These are phyloP conservation scores for Myriosclerotinia duriaeana DNA, from an alignment of 2,329 filamentous ascomycete genomes.

Conservation along the genomic window DNA sequence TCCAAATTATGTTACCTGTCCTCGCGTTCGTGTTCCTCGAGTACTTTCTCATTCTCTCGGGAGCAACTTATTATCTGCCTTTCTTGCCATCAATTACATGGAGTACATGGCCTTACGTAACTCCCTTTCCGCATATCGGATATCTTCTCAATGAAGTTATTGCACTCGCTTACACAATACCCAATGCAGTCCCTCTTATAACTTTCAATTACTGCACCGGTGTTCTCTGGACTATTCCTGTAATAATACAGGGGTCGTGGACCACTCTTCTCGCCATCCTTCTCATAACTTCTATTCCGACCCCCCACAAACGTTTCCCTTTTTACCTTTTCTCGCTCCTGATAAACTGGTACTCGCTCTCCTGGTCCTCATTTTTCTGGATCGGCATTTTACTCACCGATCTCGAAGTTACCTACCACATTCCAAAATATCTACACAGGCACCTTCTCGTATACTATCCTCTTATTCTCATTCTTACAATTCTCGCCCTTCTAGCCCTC, in stretches of 20 bases:
- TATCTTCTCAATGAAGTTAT: constrained; percentile 47
- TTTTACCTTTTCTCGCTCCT: constrained; percentile 47
- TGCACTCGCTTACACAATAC: constrained; percentile 48
- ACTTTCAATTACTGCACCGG: constrained; percentile 51
- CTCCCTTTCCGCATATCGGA: constrained; percentile 44
- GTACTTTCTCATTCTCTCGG: constrained; percentile 49
- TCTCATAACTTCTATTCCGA: constrained; percentile 48
- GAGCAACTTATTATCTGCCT: constrained; percentile 46
- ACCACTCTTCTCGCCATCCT: constrained; percentile 46
- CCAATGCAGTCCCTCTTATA: constrained; percentile 49
- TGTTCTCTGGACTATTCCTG: constrained; percentile 51
- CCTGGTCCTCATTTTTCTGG: constrained; percentile 49
- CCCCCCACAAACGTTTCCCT: constrained; percentile 47
- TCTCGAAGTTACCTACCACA: constrained; percentile 49
- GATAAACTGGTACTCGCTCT: constrained; percentile 49
- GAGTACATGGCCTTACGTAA: constrained; percentile 50
- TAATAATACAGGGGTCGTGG: constrained; percentile 50
- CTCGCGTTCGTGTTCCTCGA: constrained; percentile 46
- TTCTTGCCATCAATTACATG: constrained; percentile 49
- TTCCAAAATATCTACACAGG: constrained; percentile 43
- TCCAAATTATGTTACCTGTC: constrained; percentile 49
- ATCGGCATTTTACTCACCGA: constrained; percentile 48
- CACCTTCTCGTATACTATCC: constrained; percentile 43
- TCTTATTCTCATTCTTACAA: constrained; percentile 39
- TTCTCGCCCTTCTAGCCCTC: constrained; percentile 33